Evolutionary conservation across 768 basidiomycete genomes (phyloP).

Genomic region (Roridomyces roridus): DNA sequence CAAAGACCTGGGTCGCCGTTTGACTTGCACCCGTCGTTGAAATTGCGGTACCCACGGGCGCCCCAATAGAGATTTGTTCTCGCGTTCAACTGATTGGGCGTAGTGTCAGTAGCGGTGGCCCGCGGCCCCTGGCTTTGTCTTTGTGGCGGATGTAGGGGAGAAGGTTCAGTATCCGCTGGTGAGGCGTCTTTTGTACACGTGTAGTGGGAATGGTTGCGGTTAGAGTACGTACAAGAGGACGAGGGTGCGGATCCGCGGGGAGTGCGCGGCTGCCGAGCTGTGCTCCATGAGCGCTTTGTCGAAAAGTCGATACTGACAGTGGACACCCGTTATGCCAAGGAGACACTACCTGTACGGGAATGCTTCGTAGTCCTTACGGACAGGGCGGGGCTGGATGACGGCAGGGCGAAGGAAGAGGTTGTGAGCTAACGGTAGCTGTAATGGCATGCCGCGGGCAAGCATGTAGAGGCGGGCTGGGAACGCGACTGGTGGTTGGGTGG

Average conservation of each 20-base stretch:
- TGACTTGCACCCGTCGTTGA: conserved; percentile 22
- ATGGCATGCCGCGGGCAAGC: conserved; percentile 10
- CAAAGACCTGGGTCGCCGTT: conserved; percentile 13
- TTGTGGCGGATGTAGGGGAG: conserved; percentile 15
- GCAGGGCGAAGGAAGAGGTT: conserved; percentile 12
- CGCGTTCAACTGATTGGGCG: conserved; percentile 12
- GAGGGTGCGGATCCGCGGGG: conserved; percentile 4
- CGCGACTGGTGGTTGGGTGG: conserved; percentile 14
- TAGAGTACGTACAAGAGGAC: conserved; percentile 16
- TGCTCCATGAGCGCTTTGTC: conserved; percentile 19
- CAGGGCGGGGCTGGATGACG: conserved; percentile 22
- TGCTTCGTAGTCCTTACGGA: conserved; percentile 15
- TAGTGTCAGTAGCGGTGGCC: conserved; percentile 18
- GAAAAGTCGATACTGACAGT: conserved; percentile 14
- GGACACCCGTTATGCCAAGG: conserved; percentile 8
- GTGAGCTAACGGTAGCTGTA: conserved; percentile 16
- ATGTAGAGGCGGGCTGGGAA: conserved; percentile 15
- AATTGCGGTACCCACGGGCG: conserved; percentile 19
- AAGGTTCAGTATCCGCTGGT: conserved; percentile 10
- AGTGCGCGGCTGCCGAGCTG: conserved; percentile 19
- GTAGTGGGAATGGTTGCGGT: conserved; percentile 9
- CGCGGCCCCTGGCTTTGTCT: conserved; percentile 22
- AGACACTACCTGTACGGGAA: conserved; percentile 6
- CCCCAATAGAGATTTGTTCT: conserved; percentile 25
- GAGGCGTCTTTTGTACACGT: conserved; percentile 9